A percentile compares a stretch with the other conserved stretches of the same genome.
Evolutionary conservation across 2,329 filamentous ascomycete genomes (phyloP).

Genomic region (Aspergillus pseudoviridinutans): DNA sequence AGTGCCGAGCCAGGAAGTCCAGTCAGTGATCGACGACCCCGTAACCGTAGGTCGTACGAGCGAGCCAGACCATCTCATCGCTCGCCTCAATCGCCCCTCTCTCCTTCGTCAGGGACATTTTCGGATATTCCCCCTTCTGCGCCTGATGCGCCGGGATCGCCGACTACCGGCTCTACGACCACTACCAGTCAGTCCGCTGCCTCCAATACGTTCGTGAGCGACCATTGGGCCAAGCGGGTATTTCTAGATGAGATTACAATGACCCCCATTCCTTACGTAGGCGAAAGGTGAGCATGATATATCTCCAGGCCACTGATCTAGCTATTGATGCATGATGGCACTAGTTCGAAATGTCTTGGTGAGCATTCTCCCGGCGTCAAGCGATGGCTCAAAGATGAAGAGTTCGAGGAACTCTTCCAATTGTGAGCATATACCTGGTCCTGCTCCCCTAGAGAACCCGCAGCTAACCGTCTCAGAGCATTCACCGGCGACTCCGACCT

Average conservation of each 20-base stretch:
- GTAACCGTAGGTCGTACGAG: conserved; percentile 34
- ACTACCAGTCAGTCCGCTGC: conserved; percentile 29
- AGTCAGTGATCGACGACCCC: conserved; percentile 23
- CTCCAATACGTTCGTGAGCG: conserved; percentile 20
- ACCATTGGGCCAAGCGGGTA: conserved; percentile 43
- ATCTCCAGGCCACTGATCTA: not conserved
- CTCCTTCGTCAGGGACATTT: conserved; percentile 26
- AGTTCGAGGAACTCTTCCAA: conserved; percentile 37
- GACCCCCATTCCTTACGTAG: conserved; percentile 25
- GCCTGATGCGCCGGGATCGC: conserved; percentile 32
- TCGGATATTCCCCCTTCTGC: conserved; percentile 29
- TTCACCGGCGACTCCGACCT: conserved; percentile 47
- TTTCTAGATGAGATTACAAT: conserved; percentile 29
- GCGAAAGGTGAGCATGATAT: conserved; percentile 27
- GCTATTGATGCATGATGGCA: conserved; percentile 1
- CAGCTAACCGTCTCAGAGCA: conserved; percentile 26
- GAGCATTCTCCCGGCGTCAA: conserved; percentile 25
- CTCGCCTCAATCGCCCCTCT: conserved; percentile 25
- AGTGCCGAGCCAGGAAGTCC: conserved; percentile 26
- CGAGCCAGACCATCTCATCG: conserved; percentile 25
- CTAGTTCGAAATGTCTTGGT: conserved; percentile 36
- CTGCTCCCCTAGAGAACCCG: no score
- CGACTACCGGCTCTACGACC: conserved; percentile 29
- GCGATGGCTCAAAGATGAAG: conserved; percentile 27
- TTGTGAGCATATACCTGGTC: conserved; percentile 25